A percentile compares a stretch with the other conserved stretches of the same genome.
These are phyloP conservation scores for Malassezia arunalokei DNA, from an alignment of 1,284 basidiomycete genomes.

Conservation along the genomic window DNA sequence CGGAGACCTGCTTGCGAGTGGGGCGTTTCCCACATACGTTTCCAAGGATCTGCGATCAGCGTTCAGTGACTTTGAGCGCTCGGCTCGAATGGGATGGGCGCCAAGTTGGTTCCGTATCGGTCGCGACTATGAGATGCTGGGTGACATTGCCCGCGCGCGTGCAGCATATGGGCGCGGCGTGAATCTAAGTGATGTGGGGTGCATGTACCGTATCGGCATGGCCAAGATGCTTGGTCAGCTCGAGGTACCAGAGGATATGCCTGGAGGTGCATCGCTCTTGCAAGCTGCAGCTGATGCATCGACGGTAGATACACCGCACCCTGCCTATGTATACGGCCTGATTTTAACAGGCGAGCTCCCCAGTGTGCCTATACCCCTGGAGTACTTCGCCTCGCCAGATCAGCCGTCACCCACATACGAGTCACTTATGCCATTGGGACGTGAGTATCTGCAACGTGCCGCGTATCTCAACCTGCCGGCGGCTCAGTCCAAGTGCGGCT, in stretches of 20 bases:
- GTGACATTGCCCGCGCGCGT: slow-evolving; percentile 57
- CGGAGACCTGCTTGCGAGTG: slow-evolving; percentile 60
- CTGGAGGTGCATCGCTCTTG: slow-evolving; percentile 60
- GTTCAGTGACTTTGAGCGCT: slow-evolving; percentile 63
- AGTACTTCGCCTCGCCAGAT: slow-evolving; percentile 28
- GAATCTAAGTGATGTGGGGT: slow-evolving; percentile 59
- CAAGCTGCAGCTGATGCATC: slow-evolving; percentile 64
- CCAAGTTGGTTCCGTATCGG: slow-evolving; percentile 71
- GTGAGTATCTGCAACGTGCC: slow-evolving; percentile 57
- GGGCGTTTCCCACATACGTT: slow-evolving; percentile 50
- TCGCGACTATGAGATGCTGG: slow-evolving; percentile 77
- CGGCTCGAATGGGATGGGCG: slow-evolving; percentile 38
- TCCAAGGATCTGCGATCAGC: slow-evolving; percentile 61
- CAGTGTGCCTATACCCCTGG: slow-evolving; percentile 26
- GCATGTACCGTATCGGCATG: slow-evolving; percentile 64
- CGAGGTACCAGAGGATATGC: slow-evolving; percentile 53
- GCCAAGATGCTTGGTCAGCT: slow-evolving; percentile 78
- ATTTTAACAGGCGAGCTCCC: slow-evolving; percentile 57
- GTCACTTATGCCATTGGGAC: slow-evolving; percentile 26
- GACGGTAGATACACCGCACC: slow-evolving; percentile 66
- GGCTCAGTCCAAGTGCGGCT: slow-evolving; percentile 77
- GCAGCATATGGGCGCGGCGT: slow-evolving; percentile 73
- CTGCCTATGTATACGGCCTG: slow-evolving; percentile 67
- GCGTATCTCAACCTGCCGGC: slow-evolving; percentile 75
- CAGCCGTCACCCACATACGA: slow-evolving; percentile 22